phyloP scores from a whole-genome alignment of 2,329 filamentous ascomycete genomes.

The Xylaria multiplex region DNA sequence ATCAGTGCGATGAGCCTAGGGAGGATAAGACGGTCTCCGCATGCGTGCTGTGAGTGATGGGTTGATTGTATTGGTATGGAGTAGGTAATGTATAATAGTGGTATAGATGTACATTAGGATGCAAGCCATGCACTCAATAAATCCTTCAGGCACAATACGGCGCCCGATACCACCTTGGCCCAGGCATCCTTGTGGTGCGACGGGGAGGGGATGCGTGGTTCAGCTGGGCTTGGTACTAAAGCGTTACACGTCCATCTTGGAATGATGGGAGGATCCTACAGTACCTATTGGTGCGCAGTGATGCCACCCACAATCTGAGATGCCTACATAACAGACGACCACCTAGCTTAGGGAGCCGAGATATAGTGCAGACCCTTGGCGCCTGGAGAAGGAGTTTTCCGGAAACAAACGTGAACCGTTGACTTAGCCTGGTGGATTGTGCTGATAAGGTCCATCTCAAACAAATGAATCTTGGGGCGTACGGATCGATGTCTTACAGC shows the following conservation, averaged over 20 bases:
- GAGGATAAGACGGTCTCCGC: constrained; percentile 23
- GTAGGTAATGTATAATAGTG: background rate
- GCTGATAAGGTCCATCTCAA: constrained; percentile 19
- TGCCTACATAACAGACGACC: too few species aligned
- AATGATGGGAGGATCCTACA: constrained; percentile 4
- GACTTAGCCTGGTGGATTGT: constrained; percentile 1
- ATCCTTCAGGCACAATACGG: constrained; percentile 34
- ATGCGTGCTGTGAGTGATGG: constrained; percentile 1
- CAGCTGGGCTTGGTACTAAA: constrained; percentile 20
- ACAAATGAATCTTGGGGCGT: constrained; percentile 11
- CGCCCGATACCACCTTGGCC: constrained; percentile 24
- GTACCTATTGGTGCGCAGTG: too few species aligned
- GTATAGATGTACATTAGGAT: constrained; percentile 3
- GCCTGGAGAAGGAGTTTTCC: too few species aligned
- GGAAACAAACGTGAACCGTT: background rate
- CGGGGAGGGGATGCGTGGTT: constrained; percentile 15
- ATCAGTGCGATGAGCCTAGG: background rate
- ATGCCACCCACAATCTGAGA: background rate
- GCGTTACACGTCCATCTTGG: background rate
- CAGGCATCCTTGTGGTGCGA: constrained; percentile 16
- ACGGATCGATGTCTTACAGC: background rate
- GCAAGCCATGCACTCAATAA: constrained; percentile 27
- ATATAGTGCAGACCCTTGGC: too few species aligned
- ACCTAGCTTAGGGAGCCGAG: too few species aligned
- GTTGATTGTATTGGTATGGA: constrained; percentile 3